Evolutionary conservation across 164 flowering plant species (phyloP), one percentile per base, ranked within the genome.

Genomic region (Annona squamosa): DNA sequence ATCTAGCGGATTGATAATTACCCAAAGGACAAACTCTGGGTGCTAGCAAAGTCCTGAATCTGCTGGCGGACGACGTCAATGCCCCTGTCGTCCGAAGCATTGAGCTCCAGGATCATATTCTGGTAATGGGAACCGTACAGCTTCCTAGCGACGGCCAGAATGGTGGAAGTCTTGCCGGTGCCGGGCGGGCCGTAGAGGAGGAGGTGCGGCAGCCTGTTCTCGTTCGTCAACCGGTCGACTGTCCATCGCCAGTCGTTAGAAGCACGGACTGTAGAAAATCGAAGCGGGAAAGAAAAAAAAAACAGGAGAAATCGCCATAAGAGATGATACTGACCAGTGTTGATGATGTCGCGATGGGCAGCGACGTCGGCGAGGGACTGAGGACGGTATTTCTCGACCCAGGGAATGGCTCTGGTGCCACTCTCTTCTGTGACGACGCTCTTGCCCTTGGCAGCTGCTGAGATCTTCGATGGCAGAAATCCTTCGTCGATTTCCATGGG

Each of bases 321-420:
- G 0, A 69, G 43, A 67, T 59, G 37, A 26, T 5, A 71, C 5
- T 76, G 81, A 94, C 99, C 88, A 56, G 99, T 93, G 65, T 93
- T 94, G 52, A 95, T 82, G 66, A 95, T 93, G 86, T 95, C 98
- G 45, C 98, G 93, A 70, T 95, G 98, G 45, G 98, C 98, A 42
- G 99, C 98, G 67, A 95, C 99, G 74, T 95, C 99, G 64, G 93
- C 90, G 57, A 95, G 95, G 65, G 98, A 89, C 70, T 89, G 93
- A n/a, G 99, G 99, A 16, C 98, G 94, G 86, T 85, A 93, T 81
- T 95, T 95, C 82, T 93, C 99, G 48, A 95, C 99, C 98, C 98
- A 95, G 1, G 97, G 99, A 1, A 85, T 87, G 63, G 90, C 84
- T 74, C 82, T 87, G 69, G 75, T 41, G 63, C 75, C 79, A 18